These are phyloP conservation scores for Juglanconis oblonga DNA, from an alignment of 2,329 filamentous ascomycete genomes.

Conservation along the genomic window DNA sequence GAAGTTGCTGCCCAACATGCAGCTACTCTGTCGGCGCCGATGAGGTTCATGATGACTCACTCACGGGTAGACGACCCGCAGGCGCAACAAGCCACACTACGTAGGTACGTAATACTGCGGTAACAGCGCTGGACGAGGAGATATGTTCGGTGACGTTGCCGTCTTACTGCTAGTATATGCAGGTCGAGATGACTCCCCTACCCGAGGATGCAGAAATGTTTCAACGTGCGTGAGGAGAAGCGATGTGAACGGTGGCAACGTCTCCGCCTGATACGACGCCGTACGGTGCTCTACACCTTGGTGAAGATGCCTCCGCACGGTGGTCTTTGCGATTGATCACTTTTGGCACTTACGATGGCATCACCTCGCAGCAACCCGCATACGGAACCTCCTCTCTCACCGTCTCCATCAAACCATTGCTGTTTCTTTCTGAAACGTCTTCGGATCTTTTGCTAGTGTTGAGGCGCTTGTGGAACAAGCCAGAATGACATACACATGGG, in stretches of 20 bases:
- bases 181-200: no score
- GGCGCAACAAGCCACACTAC: no score
- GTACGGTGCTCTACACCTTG: background rate
- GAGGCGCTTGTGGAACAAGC: no score
- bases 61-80: background rate
- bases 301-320: background rate
- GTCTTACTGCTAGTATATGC: no score
- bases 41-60: background rate
- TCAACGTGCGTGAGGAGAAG: background rate
- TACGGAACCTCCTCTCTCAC: background rate
- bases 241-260: no score
- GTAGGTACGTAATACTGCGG: no score
- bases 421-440: background rate
- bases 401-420: background rate
- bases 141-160: no score
- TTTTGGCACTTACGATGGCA: background rate
- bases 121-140: no score
- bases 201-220: background rate
- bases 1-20: constrained; percentile 5
- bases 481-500: background rate
- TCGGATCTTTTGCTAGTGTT: background rate
- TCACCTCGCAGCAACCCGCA: background rate
- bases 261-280: no score
- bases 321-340: background rate
- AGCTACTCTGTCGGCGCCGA: background rate